A percentile compares a stretch with the other conserved stretches of the same genome.
Evolutionary conservation across 2,329 filamentous ascomycete genomes (phyloP).

Genomic region (Colletotrichum echinochloae): DNA sequence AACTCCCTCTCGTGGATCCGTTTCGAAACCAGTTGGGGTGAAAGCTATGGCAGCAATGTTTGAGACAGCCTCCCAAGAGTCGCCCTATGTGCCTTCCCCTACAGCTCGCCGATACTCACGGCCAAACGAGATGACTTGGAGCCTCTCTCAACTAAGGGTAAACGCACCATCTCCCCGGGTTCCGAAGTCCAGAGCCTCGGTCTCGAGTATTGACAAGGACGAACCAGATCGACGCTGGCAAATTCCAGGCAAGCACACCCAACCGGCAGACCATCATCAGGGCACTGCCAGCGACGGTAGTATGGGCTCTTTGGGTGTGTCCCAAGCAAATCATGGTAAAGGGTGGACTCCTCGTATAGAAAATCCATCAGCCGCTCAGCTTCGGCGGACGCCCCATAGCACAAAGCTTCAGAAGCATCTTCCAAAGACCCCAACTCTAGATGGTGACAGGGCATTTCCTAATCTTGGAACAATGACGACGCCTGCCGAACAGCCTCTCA

Average conservation of each 20-base stretch:
- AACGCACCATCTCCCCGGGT: slow-evolving; percentile 42
- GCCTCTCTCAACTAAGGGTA: slow-evolving; percentile 34
- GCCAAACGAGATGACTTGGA: slow-evolving; percentile 16
- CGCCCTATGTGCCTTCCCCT: slow-evolving; percentile 41
- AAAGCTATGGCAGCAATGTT: slow-evolving; percentile 66
- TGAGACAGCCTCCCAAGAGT: slow-evolving; percentile 52
- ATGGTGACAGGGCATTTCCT: slow-evolving; percentile 41
- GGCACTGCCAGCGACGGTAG: not conserved
- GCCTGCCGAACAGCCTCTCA: slow-evolving; percentile 51
- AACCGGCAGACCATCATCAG: not conserved
- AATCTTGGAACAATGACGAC: slow-evolving; percentile 55
- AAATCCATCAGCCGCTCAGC: not conserved
- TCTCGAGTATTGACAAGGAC: slow-evolving; percentile 40
- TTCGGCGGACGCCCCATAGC: slow-evolving; percentile 4
- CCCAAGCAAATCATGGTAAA: not conserved
- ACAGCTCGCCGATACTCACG: slow-evolving; percentile 5
- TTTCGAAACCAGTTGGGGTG: slow-evolving; percentile 52
- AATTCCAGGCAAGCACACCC: not conserved
- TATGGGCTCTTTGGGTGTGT: not conserved
- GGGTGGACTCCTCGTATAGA: slow-evolving; percentile 40
- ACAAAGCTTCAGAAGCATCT: not conserved
- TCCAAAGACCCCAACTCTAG: slow-evolving; percentile 7
- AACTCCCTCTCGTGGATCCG: slow-evolving; percentile 39
- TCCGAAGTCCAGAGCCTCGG: slow-evolving; percentile 40
- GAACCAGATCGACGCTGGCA: slow-evolving; percentile 6